Base-by-base conservation (phyloP, 495 filamentous ascomycete genomes). In the Cercophora newfieldiana region DNA sequence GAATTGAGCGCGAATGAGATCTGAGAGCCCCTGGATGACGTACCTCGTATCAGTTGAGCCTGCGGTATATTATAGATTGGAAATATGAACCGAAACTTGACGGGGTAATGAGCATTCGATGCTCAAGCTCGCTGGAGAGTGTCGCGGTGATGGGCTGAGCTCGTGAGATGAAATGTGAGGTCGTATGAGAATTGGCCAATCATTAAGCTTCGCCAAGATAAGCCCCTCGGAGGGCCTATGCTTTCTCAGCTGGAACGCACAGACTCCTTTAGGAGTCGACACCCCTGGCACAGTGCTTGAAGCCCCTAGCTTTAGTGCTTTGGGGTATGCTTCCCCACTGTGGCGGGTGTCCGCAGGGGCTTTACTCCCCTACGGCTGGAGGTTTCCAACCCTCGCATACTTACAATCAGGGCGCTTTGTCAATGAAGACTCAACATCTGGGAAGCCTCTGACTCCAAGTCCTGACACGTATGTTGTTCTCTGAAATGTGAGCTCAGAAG, bases 101-200 rank as follows among this genome's bases (percentile, higher is more conserved):
- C 22, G 26, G 7, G 26, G 51, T n/a, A 55, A 55, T 55, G 21
- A 12, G 51, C 14, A 22, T 5, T 22, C 21, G 51, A 55, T 24
- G 51, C 22, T 25, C 19, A 25, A 28, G 19, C n/a, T 33, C 18
- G 22, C 12, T 59, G 56, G 18, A 31, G 24, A n/a, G 56, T 37
- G 56, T 30, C 25, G 51, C 22, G 26, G 19, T 28, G 22, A 28
- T 26, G 26, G 51, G 22, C 51, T 61, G 59, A 61, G 59, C 59
- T 61, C 31, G 63, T 51, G 28, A 30, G 28, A 30, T 54, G 55
- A 59, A 65, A 59, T 51, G 37, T 54, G 26, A 44, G 12, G 37
- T 44, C 10, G 57, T 59, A 65, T 65, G 63, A 65, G 63, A 47
- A 59, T 65, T 65, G 63, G 37, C 37, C 37, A 65, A 65, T 65